Base-by-base conservation (phyloP, 108 stramenopile genomes). In the Cyclotella cryptica region DNA sequence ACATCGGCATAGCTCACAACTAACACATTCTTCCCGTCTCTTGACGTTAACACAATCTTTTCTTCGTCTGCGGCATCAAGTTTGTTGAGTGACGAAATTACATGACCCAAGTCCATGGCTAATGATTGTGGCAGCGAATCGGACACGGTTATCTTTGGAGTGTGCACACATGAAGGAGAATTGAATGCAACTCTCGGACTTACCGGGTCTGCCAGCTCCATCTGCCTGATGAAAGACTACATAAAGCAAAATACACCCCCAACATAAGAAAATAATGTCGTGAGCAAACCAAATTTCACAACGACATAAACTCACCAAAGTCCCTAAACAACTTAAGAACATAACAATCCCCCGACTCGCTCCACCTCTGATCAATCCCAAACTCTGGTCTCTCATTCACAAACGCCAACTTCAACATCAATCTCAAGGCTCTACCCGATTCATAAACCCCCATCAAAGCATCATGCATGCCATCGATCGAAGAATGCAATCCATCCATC, bases 311-410 rank as follows among this genome's bases (percentile, higher is more conserved):
- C 90, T 85, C 81, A 92, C 89, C 91, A 82, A 87, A 97, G 85
- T 97, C 97, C 62, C 97, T 86, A 85, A 98, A 98, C 55, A 98
- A 83, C 61, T 93, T 94, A 42, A 98, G 73, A 55, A 96, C 78
- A 57, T 95, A 95, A 66, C 92, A 89, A 71, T 96, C 96, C 24
- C 97, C 97, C 14, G 93, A 92, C 80, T 98, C 96, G 44, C 85
- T 77, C 97, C 97, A 98, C 64, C 86, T 84, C 49, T 86, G 67
- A 84, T 95, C 90, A 64, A 89, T 86, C 1, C 88, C 89, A 61
- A 94, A 90, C 64, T 98, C 97, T n/a, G 97, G 96, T 52, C 97
- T 77, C 85, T 97, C 97, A 71, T 96, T 96, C 65, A 98, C 82
- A 71, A 91, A 92, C 18, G 89, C 94, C 41, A 98, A 84, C 70